Base-by-base conservation (phyloP, 768 basidiomycete species). In the Mrakia gelida region DNA sequence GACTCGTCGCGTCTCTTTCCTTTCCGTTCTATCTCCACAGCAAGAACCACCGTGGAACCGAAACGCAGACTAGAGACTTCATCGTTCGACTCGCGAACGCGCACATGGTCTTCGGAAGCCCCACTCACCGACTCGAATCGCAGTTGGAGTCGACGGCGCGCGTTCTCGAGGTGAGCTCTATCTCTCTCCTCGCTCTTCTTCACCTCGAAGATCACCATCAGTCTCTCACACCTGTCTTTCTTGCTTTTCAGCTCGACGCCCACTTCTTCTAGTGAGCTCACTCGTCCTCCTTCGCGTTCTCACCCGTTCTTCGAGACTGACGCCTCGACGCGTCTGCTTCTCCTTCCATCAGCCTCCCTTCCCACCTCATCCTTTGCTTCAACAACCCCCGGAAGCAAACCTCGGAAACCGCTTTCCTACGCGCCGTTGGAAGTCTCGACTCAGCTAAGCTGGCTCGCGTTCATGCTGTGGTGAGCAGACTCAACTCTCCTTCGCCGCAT, bases 51-150 rank as follows among this genome's bases (percentile, higher is more conserved):
- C 77, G 77, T 1, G 26, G 41, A 4, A 78, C 72, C 3, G 45
- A 78, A 28, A 70, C 78, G 0, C 74, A 79, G 41, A 54, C n/a
- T 3, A 68, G 78, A 62, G 78, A 79, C 13, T 79, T 75, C 34
- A 49, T 79, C 43, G 78, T 79, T 28, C 78, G 78, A 26, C 74
- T 79, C 8, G 78, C 78, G 41, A 79, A 79, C 43, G 78, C 78
- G 0, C 63, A 75, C 30, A 75, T 79, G 78, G 30, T 75, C 28
- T 79, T 75, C 32, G 78, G 78, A 49, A 63, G 74, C 5, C 78
- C 78, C 18, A 79, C 74, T 3, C 78, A 79, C 54, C 74, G 78
- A 7, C 68, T 79, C 32, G 78, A 79, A n/a, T 34, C 52, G 8
- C 68, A 75, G 32, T 56, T 79, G 28, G 78, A 79, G 30, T 75